Conservation (phyloP, 352 stramenopile genomes). For the Pythium rhizo-oryzae region DNA sequence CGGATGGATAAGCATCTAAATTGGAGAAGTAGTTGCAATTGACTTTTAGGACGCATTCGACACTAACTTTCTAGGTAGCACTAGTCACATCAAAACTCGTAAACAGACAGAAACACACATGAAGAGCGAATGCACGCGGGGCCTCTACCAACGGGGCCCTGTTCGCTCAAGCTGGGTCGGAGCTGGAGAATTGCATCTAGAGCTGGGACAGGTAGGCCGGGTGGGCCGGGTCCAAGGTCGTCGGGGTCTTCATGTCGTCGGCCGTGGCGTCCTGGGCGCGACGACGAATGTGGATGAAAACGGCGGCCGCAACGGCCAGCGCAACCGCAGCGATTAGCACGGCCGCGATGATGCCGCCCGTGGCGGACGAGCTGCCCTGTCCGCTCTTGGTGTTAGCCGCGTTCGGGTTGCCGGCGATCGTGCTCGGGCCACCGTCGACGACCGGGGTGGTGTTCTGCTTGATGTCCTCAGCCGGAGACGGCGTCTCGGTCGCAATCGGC, state of each 20-base stretch:
- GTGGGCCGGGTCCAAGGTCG: slow-evolving; percentile 13
- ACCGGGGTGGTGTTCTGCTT: slow-evolving; percentile 1
- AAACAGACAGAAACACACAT: background rate
- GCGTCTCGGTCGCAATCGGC: background rate
- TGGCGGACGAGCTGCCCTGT: background rate
- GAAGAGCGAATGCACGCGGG: background rate
- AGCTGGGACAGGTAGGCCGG: slow-evolving; percentile 20
- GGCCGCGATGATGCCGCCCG: slow-evolving; percentile 17
- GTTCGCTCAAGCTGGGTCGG: no score
- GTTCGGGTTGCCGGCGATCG: slow-evolving; percentile 6
- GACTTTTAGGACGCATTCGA: background rate
- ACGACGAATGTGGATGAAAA: slow-evolving; percentile 14
- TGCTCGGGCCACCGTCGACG: slow-evolving; percentile 10
- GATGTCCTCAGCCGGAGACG: background rate
- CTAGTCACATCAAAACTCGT: background rate
- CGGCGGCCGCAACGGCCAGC: slow-evolving; percentile 5
- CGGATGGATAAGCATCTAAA: no score
- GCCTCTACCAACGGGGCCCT: background rate
- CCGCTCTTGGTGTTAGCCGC: slow-evolving; percentile 14
- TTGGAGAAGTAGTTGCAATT: background rate
- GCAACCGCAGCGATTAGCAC: slow-evolving; percentile 8
- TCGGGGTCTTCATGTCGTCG: slow-evolving; percentile 22
- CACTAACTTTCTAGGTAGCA: background rate
- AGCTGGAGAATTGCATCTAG: background rate
- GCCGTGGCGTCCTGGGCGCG: slow-evolving; percentile 5